Evolutionary conservation across 176 grass and related monocot genomes (phyloP), one percentile per base, ranked within the genome.

Genomic region (Triticum monococcum): DNA sequence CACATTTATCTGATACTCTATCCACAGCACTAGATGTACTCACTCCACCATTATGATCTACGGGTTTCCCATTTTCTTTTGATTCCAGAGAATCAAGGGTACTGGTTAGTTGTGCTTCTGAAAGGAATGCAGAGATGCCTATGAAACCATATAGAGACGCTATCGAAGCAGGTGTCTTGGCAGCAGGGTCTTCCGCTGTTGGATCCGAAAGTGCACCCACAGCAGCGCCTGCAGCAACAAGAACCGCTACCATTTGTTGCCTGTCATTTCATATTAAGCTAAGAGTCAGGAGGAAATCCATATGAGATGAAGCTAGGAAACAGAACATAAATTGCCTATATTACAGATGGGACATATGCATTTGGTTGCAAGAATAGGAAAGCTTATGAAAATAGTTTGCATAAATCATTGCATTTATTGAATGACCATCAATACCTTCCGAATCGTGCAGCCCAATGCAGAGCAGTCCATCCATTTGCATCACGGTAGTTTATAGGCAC

Each of bases 391-490:
- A 40, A 56, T 54, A 64, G 28, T 65, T 74, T 41, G 50, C 12
- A 64, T 66, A 63, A 25, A 32, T 61, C 59, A 45, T 77, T 45
- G 22, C 36, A 69, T 84, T 16, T 28, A 72, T 46, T 64, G 24
- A 22, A 33, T 4, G 16, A 72, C 31, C 85, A 52, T 68, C 60
- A 70, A 56, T 94, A 99, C 97, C 94, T 96, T 46, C 94, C 92
- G 56, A 96, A 99, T 83, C 77, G 80, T 83, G 94, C 90, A 83
- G 94, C 94, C 97, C 97, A 99, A 86, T 99, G 97, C 66, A 99
- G 90, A 71, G 92, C 94, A 68, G 92, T 94, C 94, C 94, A 96
- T 80, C 97, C 94, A 89, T 92, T 88, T 86, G 87, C 56, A 90
- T 99, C 97, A 57, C 97, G 94, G 77, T 81, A 96, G 72, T 99